A percentile compares a stretch with the other conserved stretches of the same genome.
phyloP scores from a whole-genome alignment of 1,284 basidiomycete genomes.

The Moesziomyces sp. region DNA sequence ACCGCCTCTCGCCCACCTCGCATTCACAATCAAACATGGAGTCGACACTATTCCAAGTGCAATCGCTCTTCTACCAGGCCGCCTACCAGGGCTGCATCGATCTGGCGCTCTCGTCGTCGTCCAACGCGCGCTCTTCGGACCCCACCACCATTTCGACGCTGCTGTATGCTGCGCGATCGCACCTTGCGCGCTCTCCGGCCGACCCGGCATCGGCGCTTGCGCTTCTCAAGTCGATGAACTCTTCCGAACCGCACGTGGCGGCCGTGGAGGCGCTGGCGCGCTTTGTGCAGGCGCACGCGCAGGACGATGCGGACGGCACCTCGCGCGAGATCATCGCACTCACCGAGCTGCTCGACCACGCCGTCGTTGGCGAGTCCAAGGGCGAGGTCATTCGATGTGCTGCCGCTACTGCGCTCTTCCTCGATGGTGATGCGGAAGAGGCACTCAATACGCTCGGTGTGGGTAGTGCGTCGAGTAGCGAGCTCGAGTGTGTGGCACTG shows the following conservation, averaged over 20 bases:
- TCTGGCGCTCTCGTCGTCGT: slow-evolving; percentile 42
- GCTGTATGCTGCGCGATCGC: slow-evolving; percentile 63
- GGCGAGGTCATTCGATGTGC: slow-evolving; percentile 52
- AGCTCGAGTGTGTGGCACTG: slow-evolving; percentile 64
- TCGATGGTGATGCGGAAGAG: slow-evolving; percentile 55
- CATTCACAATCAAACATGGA: slow-evolving; percentile 29
- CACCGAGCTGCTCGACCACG: slow-evolving; percentile 60
- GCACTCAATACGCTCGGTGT: slow-evolving; percentile 61
- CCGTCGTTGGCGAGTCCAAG: slow-evolving; percentile 48
- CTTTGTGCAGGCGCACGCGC: slow-evolving; percentile 48
- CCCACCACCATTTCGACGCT: slow-evolving; percentile 37
- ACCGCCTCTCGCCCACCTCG: background rate
- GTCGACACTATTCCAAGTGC: slow-evolving; percentile 54
- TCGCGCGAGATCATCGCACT: slow-evolving; percentile 53
- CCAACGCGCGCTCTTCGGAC: slow-evolving; percentile 37
- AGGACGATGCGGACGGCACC: slow-evolving; percentile 26
- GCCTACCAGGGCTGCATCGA: slow-evolving; percentile 62
- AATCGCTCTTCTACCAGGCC: slow-evolving; percentile 65
- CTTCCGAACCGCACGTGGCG: slow-evolving; percentile 32
- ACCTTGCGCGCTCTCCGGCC: slow-evolving; percentile 50
- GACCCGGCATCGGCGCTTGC: slow-evolving; percentile 53
- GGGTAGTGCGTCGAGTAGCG: slow-evolving; percentile 38
- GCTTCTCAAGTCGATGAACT: slow-evolving; percentile 36
- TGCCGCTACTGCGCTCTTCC: slow-evolving; percentile 56
- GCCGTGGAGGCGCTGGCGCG: slow-evolving; percentile 56